Base-by-base conservation (phyloP, 495 filamentous ascomycete species). In the Penicillium bovifimosum region DNA sequence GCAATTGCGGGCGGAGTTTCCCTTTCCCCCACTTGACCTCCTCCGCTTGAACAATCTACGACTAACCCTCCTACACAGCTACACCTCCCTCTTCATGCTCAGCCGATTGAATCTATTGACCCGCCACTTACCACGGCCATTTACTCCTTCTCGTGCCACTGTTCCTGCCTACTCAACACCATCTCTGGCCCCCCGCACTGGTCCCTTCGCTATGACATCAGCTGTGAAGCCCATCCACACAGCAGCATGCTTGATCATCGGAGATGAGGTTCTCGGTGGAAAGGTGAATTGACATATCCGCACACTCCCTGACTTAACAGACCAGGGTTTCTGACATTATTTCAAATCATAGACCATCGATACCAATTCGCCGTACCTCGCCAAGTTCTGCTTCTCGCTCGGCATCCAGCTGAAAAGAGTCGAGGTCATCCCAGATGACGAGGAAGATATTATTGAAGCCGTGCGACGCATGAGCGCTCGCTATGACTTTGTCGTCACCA, bases 181-280 rank as follows among this genome's bases (percentile, higher is more conserved):
- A 29, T 76, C 39, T 56, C 52, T 55, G 49, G 57, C 53, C 57
- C 51, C 52, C 56, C 58, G 50, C 28, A 56, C 13, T 45, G 43
- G 39, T 55, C 60, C 47, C 49, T 55, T 56, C 65, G 63, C 77
- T 54, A 87, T 86, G 77, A 76, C 80, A 71, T 79, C 75, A 74
- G 67, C 71, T 53, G 61, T 75, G 44, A 79, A 78, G 58, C 82
- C 76, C 51, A 93, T 96, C 52, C 83, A 90, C 62, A 96, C 92
- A 42, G 93, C 93, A 27, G 93, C 88, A 52, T 96, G 90, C 64
- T 72, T 98, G 41, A 90, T 98, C 56, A 98, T 98, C 58, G 93
- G 93, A 17, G 92, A 98, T 70, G 93, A 98, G 64, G 88, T 98
- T 4, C 78, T 98, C 3, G 90, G 89, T n/a, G 93, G 93, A 54